Conservation (phyloP, 768 basidiomycete species). For the Glaciozyma antarctica region DNA sequence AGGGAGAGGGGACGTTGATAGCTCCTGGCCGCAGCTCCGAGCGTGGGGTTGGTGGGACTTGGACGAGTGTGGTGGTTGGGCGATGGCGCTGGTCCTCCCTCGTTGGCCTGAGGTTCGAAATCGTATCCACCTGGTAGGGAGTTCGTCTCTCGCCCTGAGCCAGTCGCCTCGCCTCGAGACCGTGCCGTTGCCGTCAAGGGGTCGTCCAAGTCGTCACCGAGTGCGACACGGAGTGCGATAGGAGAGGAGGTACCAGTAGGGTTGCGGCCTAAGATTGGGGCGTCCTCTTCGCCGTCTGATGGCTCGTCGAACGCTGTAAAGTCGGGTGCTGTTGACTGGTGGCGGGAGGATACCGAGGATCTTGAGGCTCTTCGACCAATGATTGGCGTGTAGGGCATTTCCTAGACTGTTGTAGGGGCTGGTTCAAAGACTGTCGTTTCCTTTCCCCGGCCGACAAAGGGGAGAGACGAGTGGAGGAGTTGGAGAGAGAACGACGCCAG, state of each 20-base stretch:
- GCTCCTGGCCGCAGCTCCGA: conserved; percentile 58
- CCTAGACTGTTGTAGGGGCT: too few relatives aligned
- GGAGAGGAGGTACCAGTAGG: background rate
- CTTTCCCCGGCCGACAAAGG: too few relatives aligned
- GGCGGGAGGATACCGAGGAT: background rate
- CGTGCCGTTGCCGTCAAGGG: background rate
- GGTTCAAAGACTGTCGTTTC: too few relatives aligned
- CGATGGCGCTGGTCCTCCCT: conserved; percentile 68
- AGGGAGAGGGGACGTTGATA: conserved; percentile 41
- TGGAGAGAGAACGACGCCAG: too few relatives aligned
- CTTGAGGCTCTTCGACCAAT: background rate
- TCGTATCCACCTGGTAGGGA: conserved; percentile 53
- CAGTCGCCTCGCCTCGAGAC: background rate
- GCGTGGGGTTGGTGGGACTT: conserved; percentile 39
- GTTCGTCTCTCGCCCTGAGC: background rate
- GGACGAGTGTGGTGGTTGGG: conserved; percentile 62
- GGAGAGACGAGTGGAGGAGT: too few relatives aligned
- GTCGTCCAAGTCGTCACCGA: background rate
- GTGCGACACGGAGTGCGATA: background rate
- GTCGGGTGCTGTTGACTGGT: conserved; percentile 2
- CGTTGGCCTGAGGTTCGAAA: conserved; percentile 62
- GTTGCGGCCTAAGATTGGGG: background rate
- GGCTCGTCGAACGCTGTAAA: conserved; percentile 18
- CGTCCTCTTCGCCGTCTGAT: conserved; percentile 10
- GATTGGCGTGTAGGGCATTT: too few relatives aligned